Evolutionary conservation across 139 green algal species (phyloP), one percentile per base, ranked within the genome.

Genomic region (Coccomyxa sp.): DNA sequence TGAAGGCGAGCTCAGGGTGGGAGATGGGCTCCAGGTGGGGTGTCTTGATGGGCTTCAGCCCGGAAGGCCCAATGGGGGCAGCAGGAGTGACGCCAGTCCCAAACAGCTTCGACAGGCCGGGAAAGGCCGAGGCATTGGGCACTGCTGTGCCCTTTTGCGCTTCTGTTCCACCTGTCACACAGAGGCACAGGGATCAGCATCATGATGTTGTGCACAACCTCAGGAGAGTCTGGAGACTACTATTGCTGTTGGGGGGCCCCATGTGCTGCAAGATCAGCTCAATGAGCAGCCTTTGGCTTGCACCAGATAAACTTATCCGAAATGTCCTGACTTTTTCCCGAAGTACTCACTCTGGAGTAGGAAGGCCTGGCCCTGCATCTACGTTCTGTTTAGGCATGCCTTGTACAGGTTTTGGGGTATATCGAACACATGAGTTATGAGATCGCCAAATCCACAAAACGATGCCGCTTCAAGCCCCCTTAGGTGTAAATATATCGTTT

Each of bases 1-100:
- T 77, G 32, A 85, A 85, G 25, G 82, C 82, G 63, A 85, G 76
- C 63, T 85, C 82, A 28, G 71, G 71, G 28, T 78, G 71, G 14
- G 71, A 78, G 28, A 78, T 78, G 27, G 71, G 71, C 28, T 78
- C 71, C 23, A 45, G n/a, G 28, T 78, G 71, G 71, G 27, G 27
- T 7, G 71, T 78, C 30, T 78, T 78, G 27, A 78, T 78, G 71
- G 71, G n/a, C 4, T 31, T 32, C 71, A 78, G 27, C n/a, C 23
- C 27, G 21, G 71, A 27, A 16, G n/a, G n/a, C 14, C 14, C 27
- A 28, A 21, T 38, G 21, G 71, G 14, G 71, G n/a, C 23, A 16
- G 14, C 30, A 27, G 71, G n/a, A 18, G n/a, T 38, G 28, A 7
- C n/a, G 71, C 71, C 30, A 31, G 71, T 27, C 14, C 27, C 71